Evolutionary conservation across 345 rosid species (phyloP), one percentile per base, ranked within the genome.

Genomic region (Ceriops decandra): DNA sequence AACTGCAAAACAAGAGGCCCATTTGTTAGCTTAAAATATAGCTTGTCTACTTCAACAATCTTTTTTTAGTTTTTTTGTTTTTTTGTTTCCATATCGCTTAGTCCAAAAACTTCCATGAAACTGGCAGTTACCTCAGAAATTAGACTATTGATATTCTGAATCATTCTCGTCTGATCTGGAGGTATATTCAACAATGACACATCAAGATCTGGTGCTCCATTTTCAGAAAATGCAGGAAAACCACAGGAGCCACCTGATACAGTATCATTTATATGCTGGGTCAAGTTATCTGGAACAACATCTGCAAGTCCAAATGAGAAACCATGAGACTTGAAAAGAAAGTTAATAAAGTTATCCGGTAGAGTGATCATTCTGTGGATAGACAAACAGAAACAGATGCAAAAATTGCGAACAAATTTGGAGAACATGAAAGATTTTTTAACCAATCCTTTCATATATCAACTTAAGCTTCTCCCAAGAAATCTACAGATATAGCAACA

Each of bases 81-180:
- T 24, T 24, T 24, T 24, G 26, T 24, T 24, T 24, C 26, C 26
- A 24, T 24, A 24, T 24, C 26, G 0, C 26, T 24, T 24, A 24
- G 26, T 24, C 24, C 56, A 15, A 47, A 32, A 31, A 33, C 33
- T 74, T 63, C 9, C 22, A 46, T 57, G 49, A 42, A 42, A 42
- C 17, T 47, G 42, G 31, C 28, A 60, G 49, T 3, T 77, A 95
- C 99, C 96, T 92, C 98, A 42, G 93, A 86, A 71, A 90, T 79
- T 60, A 86, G 73, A 15, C 76, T 73, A 66, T 85, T 82, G 52
- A 95, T 92, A 78, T 87, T 95, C 63, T 88, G 83, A 64, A 92
- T 85, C 77, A 81, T 69, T 74, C 89, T 85, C 83, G 79, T 75
- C 72, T 95, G 99, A 79, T 95, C 98, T 54, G 84, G 76, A 72